Evolutionary conservation across 495 filamentous ascomycete species (phyloP).

Genomic region (Daldinia decipiens): DNA sequence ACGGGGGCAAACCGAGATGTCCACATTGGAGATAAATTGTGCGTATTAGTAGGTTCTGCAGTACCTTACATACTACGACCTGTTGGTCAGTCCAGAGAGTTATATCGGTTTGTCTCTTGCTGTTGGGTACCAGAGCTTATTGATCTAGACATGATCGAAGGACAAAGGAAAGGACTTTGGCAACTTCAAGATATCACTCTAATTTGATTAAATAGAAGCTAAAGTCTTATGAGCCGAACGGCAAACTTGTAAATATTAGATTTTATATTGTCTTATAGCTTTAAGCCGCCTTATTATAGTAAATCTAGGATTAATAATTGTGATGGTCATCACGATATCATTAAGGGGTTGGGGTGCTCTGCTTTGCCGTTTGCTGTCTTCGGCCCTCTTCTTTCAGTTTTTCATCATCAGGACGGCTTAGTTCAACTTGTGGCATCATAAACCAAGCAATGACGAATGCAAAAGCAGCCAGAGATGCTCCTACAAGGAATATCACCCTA

Average conservation of each 20-base stretch:
- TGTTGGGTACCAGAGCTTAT: constrained; percentile 26
- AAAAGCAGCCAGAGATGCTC: constrained; percentile 57
- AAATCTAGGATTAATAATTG: background rate
- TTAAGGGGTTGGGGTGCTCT: constrained; percentile 19
- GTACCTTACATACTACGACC: constrained; percentile 22
- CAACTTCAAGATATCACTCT: constrained; percentile 24
- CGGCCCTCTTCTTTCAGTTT: constrained; percentile 59
- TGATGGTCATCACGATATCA: background rate
- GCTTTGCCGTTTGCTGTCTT: constrained; percentile 31
- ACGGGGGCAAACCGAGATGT: constrained; percentile 23
- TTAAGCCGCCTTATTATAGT: background rate
- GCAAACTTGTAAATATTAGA: background rate
- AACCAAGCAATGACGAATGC: constrained; percentile 57
- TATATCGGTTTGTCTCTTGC: constrained; percentile 16
- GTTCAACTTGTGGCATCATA: constrained; percentile 60
- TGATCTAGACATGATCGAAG: constrained; percentile 9
- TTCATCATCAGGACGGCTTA: constrained; percentile 58
- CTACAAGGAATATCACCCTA: constrained; percentile 61
- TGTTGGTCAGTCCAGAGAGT: background rate
- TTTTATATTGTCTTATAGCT: background rate
- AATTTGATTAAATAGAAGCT: background rate
- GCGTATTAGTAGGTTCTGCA: constrained; percentile 15
- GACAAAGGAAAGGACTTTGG: constrained; percentile 9
- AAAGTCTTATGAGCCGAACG: background rate
- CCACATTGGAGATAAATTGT: constrained; percentile 8